Conservation (phyloP, 192 early-diverging fungal species). For the Neocallimastix lanati region DNA sequence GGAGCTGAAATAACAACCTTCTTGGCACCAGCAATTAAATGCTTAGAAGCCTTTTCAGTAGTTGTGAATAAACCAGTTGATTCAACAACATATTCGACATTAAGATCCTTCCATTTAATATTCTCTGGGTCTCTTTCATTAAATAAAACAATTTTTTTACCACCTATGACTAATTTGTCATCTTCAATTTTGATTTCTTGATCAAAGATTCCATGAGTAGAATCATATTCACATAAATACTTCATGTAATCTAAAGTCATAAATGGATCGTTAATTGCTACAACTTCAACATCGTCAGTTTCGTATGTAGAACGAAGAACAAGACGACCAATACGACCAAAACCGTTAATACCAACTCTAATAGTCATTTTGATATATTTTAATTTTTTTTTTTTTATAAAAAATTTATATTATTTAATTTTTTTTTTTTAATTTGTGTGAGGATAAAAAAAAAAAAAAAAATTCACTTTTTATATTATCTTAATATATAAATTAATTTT, state of each 20-base stretch:
- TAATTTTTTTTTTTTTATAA: neutral
- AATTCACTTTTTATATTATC: neutral
- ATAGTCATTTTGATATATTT: neutral
- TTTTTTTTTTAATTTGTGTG: neutral
- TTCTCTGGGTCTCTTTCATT: constrained; percentile 57
- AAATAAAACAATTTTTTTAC: constrained; percentile 55
- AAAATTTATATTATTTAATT: neutral
- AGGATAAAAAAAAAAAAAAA: neutral
- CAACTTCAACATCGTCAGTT: constrained; percentile 49
- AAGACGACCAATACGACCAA: constrained; percentile 96
- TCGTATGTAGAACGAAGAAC: constrained; percentile 74
- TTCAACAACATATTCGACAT: neutral
- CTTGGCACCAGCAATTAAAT: constrained; percentile 1
- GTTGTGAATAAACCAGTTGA: constrained; percentile 78
- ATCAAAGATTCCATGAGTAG: constrained; percentile 89
- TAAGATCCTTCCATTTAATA: constrained; percentile 59
- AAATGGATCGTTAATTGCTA: constrained; percentile 95
- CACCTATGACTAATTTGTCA: constrained; percentile 81
- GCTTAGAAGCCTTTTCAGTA: constrained; percentile 60
- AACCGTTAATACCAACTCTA: constrained; percentile 16
- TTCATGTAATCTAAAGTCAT: constrained; percentile 89
- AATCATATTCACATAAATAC: constrained; percentile 68
- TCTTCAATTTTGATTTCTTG: constrained; percentile 59
- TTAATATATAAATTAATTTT: no score
- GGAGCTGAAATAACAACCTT: constrained; percentile 5